Evolutionary conservation across 805 yeast genomes (phyloP).

Genomic region (Zygosaccharomyces pseudorouxii): DNA sequence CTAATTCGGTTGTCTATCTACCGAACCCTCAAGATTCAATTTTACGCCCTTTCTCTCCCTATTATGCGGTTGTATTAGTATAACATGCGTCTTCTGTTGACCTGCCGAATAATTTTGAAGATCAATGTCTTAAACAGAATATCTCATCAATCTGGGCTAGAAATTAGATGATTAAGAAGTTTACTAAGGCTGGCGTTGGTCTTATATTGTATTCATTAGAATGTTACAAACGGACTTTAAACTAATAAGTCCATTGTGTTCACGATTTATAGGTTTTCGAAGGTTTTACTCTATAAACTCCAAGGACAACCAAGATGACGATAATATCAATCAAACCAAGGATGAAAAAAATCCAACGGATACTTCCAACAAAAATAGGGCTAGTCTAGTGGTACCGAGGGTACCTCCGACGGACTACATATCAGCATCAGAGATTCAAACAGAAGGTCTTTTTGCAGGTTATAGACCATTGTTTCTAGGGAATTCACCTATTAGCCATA

Average conservation of each 20-base stretch:
- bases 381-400: conserved; percentile 24
- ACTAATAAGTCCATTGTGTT: neutral
- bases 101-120: no score
- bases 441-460: conserved; percentile 44
- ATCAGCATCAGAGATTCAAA: conserved; percentile 26
- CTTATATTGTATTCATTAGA: neutral
- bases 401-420: conserved; percentile 31
- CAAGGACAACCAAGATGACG: neutral
- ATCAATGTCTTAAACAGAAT: no score
- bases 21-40: no score
- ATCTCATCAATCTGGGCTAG: no score
- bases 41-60: no score
- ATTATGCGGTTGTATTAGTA: no score
- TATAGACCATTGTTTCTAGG: conserved; percentile 44
- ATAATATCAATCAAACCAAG: neutral
- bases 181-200: neutral
- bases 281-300: conserved; percentile 2
- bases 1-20: no score
- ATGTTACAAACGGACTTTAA: neutral
- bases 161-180: neutral
- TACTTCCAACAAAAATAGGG: neutral
- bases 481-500: conserved; percentile 25
- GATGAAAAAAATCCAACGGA: neutral
- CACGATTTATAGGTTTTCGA: neutral
- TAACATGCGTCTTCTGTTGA: no score